Percentiles rank a stretch among this genome's conserved stretches.
Evolutionary conservation across 257 asterid genomes (phyloP).

Genomic region (Lavandula angustifolia): DNA sequence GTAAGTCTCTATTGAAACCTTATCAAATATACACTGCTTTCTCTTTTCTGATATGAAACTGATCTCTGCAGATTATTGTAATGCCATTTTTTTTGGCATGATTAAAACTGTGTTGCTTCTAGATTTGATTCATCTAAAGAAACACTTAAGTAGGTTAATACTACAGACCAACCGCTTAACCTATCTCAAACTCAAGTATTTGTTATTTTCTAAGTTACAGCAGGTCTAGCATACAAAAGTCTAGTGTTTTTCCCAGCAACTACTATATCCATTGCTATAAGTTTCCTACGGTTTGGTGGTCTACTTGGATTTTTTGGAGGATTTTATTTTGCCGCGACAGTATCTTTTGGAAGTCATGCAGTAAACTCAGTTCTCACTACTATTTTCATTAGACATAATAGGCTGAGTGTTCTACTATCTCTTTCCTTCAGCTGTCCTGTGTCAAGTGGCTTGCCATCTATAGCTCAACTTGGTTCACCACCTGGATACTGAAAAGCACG

Average conservation of each 20-base stretch:
- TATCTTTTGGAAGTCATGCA: conserved; percentile 43
- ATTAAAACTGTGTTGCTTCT: conserved; percentile 43
- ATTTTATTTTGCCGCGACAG: conserved; percentile 52
- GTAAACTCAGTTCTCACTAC: neutral
- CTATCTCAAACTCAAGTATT: conserved; percentile 1
- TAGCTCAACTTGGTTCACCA: conserved; percentile 68
- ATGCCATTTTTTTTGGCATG: conserved; percentile 57
- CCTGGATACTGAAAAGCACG: conserved; percentile 48
- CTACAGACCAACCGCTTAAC: neutral
- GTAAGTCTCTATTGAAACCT: no score
- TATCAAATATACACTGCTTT: neutral
- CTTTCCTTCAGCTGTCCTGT: conserved; percentile 64
- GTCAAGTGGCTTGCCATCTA: conserved; percentile 71
- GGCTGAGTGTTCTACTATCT: neutral
- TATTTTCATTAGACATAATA: neutral
- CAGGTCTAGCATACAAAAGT: neutral
- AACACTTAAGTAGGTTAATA: conserved; percentile 45
- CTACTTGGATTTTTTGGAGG: conserved; percentile 54
- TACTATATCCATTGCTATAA: conserved; percentile 31
- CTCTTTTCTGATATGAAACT: neutral
- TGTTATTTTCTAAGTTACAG: neutral
- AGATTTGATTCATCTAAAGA: conserved; percentile 37
- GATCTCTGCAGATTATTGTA: conserved; percentile 36
- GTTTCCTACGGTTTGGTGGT: conserved; percentile 53
- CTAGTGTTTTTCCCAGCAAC: conserved; percentile 18